These are phyloP conservation scores for Claviceps capensis DNA, from an alignment of 2,329 filamentous ascomycete genomes.

Conservation along the genomic window DNA sequence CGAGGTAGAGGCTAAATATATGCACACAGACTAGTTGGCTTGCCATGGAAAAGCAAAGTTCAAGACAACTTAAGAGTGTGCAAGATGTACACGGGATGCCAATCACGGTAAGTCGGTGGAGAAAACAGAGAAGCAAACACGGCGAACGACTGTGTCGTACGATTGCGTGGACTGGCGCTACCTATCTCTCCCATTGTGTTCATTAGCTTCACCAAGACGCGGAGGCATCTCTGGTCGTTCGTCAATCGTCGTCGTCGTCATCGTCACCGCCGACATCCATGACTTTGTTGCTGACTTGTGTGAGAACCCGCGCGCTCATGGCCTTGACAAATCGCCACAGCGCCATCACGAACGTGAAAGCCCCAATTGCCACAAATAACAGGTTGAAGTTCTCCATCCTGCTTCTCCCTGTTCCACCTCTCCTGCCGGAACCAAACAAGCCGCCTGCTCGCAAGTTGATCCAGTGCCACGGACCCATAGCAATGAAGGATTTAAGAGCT, in stretches of 20 bases:
- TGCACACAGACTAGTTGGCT: conserved; percentile 97
- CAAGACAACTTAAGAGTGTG: conserved; percentile 98
- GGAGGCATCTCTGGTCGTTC: conserved; percentile 18
- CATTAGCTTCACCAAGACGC: background rate
- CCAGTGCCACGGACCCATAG: conserved; percentile 63
- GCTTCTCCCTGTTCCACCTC: conserved; percentile 56
- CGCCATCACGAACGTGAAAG: conserved; percentile 67
- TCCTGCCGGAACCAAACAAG: conserved; percentile 34
- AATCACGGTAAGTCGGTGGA: conserved; percentile 1
- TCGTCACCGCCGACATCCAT: conserved; percentile 60
- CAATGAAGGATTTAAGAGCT: conserved; percentile 66
- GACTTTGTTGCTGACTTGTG: conserved; percentile 65
- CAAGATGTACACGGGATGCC: conserved; percentile 26
- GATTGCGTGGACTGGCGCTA: background rate
- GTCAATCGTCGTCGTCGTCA: conserved; percentile 29
- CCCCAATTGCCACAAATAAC: conserved; percentile 65
- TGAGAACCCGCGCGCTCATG: conserved; percentile 58
- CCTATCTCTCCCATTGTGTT: background rate
- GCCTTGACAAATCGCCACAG: conserved; percentile 72
- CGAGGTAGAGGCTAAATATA: conserved; percentile 45
- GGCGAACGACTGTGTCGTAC: background rate
- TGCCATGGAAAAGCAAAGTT: conserved; percentile 56
- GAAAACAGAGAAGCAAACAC: background rate
- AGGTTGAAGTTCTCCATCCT: conserved; percentile 68
- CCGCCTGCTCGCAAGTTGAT: conserved; percentile 56